Evolutionary conservation across 1,139 yeast species (phyloP).

Genomic region (Kodamaea alishanica): DNA sequence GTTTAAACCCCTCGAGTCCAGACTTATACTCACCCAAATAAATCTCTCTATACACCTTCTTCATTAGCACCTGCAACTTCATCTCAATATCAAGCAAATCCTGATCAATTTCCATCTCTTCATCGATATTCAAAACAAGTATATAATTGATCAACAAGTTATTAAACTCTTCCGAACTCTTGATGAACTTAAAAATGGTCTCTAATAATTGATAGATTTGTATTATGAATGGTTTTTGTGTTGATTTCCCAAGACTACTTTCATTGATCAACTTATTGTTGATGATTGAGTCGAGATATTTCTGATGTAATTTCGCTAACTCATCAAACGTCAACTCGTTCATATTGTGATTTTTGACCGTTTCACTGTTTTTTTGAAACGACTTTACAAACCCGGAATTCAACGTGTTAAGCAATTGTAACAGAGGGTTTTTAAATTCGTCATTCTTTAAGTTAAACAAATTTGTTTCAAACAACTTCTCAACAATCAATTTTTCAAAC

Average conservation of each 20-base stretch:
- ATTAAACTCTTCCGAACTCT: slow-evolving; percentile 45
- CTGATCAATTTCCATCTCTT: slow-evolving; percentile 18
- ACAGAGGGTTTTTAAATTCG: slow-evolving; percentile 12
- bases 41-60: slow-evolving; percentile 23
- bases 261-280: slow-evolving; percentile 39
- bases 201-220: slow-evolving; percentile 47
- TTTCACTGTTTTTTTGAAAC: slow-evolving; percentile 6
- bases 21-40: slow-evolving; percentile 22
- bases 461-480: slow-evolving; percentile 20
- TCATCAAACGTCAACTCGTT: slow-evolving; percentile 45
- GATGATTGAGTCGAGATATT: slow-evolving; percentile 37
- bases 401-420: slow-evolving; percentile 11
- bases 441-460: slow-evolving; percentile 8
- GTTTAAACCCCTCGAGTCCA: slow-evolving; percentile 19
- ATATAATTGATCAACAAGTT: slow-evolving; percentile 28
- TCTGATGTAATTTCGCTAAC: slow-evolving; percentile 37
- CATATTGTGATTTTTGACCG: slow-evolving; percentile 13
- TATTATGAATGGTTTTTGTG: slow-evolving; percentile 39
- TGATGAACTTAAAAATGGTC: slow-evolving; percentile 39
- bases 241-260: slow-evolving; percentile 32
- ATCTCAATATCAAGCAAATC: slow-evolving; percentile 26
- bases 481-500: slow-evolving; percentile 28
- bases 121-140: slow-evolving; percentile 21
- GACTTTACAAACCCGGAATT: slow-evolving; percentile 12
- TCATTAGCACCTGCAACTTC: slow-evolving; percentile 24